These are phyloP conservation scores for Flaveria ramosissima DNA, from an alignment of 129 eudicot genomes.

Conservation along the genomic window DNA sequence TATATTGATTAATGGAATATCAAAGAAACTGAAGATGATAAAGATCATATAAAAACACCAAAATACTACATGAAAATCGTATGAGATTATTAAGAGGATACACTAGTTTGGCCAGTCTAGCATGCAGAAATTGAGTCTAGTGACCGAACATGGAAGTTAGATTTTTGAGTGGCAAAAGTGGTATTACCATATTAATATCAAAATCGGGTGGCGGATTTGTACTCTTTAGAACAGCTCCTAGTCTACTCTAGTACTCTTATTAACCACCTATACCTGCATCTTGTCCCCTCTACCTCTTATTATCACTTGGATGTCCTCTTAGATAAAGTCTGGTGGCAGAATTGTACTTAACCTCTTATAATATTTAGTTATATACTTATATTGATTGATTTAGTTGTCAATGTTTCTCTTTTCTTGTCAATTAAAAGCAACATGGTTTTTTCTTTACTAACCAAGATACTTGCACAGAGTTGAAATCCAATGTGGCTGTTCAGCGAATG, in stretches of 20 bases:
- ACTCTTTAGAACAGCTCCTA: too few relatives aligned
- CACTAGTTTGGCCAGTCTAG: neutral
- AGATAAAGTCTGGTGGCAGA: too few relatives aligned
- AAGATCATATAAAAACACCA: neutral
- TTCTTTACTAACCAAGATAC: slow-evolving; percentile 15
- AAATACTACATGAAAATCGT: neutral
- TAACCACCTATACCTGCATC: too few relatives aligned
- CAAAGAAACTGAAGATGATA: slow-evolving; percentile 10
- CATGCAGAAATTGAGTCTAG: neutral
- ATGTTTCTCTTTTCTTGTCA: neutral
- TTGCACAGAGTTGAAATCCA: slow-evolving; percentile 44
- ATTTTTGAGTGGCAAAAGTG: neutral
- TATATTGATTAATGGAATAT: neutral
- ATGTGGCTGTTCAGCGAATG: slow-evolving; percentile 45
- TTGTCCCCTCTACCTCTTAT: too few relatives aligned
- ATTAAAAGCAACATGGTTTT: neutral
- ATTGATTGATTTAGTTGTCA: neutral
- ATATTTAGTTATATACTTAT: neutral
- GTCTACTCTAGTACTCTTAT: too few relatives aligned
- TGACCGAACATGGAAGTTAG: neutral
- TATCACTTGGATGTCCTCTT: too few relatives aligned
- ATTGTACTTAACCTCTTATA: neutral
- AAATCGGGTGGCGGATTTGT: neutral
- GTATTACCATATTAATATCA: neutral
- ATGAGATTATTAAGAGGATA: neutral